Base-by-base conservation (phyloP, 768 basidiomycete genomes). In the Lepiota venenata region DNA sequence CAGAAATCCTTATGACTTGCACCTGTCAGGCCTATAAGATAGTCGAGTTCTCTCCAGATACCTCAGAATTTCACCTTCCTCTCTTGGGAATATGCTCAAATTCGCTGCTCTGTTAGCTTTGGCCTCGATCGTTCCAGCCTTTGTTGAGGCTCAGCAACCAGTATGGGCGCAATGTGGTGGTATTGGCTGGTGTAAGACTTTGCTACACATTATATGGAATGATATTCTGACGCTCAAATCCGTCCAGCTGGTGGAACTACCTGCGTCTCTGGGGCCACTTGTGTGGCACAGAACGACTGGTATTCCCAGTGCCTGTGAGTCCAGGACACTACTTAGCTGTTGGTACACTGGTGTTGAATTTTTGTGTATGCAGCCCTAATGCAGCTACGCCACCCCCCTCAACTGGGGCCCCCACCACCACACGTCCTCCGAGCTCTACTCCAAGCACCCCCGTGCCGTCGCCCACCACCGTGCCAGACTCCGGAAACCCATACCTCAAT, bases 151-250 rank as follows among this genome's bases (percentile, higher is more conserved):
- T 50, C 71, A 74, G 46, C 60, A 69, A 32, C 68, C 75, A 14
- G 44, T 76, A 35, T 83, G 66, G 44, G 78, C 73, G 7, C 83
- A 83, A 60, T 84, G 82, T 60, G 80, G 81, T 63, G 81, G 80
- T 39, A 69, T 70, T 51, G 68, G 65, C 51, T 80, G 78, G 77
- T 66, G 79, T 81, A 66, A 56, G 77, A 10, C 21, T 45, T 20
- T 21, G 12, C 25, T 42, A 14, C 65, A 65, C 61, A 60, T 64
- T 67, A 61, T 46, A 65, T 60, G 11, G 10, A 25, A 18, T 14
- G 50, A n/a, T 20, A n/a, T 29, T 50, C 9, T 42, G 11, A 27
- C 38, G 20, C n/a, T 10, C 39, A 10, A 42, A 39, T 6, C 43
- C 21, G 21, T 43, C 29, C 27, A 76, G 75, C 61, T 55, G 74